Percentiles rank a stretch among this genome's conserved stretches.
Evolutionary conservation across 306 rosid genomes (phyloP).

Genomic region (Hippophae gyantsensis): DNA sequence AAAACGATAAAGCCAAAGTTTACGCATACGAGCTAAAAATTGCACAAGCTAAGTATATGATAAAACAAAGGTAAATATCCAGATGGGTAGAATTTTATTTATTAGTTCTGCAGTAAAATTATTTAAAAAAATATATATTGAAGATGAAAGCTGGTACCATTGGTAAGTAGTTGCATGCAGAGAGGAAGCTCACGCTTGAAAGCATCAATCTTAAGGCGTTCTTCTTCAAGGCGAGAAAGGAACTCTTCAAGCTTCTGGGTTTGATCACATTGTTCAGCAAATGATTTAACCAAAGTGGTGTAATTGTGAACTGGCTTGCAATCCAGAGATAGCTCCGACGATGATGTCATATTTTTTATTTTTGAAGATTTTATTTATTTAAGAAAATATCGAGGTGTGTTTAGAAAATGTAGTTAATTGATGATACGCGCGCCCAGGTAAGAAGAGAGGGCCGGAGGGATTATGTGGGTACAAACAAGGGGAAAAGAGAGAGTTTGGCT

Average conservation of each 20-base stretch:
- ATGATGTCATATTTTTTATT: constrained; percentile 49
- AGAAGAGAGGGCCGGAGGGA: constrained; percentile 14
- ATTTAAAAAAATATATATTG: too few relatives aligned
- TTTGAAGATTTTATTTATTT: background rate
- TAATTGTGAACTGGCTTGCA: constrained; percentile 67
- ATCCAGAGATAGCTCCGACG: constrained; percentile 72
- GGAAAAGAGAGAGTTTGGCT: constrained; percentile 74
- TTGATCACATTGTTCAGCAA: constrained; percentile 52
- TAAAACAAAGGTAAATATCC: too few relatives aligned
- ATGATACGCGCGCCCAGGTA: constrained; percentile 20
- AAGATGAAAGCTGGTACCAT: constrained; percentile 34
- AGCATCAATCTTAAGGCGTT: constrained; percentile 91
- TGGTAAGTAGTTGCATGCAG: constrained; percentile 97
- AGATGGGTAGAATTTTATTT: constrained; percentile 1
- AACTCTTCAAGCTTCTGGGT: constrained; percentile 70
- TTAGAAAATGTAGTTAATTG: background rate
- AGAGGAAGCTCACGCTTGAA: constrained; percentile 99
- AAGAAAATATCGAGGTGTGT: background rate
- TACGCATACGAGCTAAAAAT: constrained; percentile 9
- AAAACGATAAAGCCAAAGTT: constrained; percentile 24
- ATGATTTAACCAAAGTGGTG: constrained; percentile 71
- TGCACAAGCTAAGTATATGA: background rate
- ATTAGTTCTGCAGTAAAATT: background rate
- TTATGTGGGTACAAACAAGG: constrained; percentile 56
- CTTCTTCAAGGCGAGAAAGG: constrained; percentile 80